These are phyloP conservation scores for Termitomyces sp. DNA, from an alignment of 768 basidiomycete species.

Conservation along the genomic window DNA sequence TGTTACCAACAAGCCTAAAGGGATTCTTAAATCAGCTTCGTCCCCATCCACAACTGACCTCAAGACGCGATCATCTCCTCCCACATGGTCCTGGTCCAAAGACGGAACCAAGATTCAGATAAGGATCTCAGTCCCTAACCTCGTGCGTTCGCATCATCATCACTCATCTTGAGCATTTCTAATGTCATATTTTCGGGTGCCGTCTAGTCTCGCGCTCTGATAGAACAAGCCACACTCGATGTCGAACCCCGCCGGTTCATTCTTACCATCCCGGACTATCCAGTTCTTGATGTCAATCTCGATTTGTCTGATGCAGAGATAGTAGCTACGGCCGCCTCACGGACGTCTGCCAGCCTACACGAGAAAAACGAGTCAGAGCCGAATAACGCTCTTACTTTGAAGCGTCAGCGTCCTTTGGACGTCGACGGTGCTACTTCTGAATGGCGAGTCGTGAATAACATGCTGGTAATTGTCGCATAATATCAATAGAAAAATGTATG, in stretches of 20 bases:
- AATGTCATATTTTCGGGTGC: no score
- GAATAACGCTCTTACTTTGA: constrained; percentile 40
- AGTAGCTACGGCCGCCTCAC: constrained; percentile 17
- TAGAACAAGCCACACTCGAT: constrained; percentile 53
- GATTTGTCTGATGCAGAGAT: constrained; percentile 54
- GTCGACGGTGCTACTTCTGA: constrained; percentile 63
- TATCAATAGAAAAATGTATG: background rate
- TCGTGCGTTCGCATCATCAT: constrained; percentile 39
- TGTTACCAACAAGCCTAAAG: constrained; percentile 24
- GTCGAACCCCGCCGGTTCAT: constrained; percentile 60
- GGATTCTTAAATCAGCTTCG: constrained; percentile 37
- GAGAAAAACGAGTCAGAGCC: constrained; percentile 24
- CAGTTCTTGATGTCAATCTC: constrained; percentile 56
- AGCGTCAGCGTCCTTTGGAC: constrained; percentile 54
- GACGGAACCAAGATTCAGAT: constrained; percentile 40
- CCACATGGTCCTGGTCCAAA: constrained; percentile 54
- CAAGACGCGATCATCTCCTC: background rate
- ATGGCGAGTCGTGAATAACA: constrained; percentile 57
- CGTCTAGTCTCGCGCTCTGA: constrained; percentile 40
- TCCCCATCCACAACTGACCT: background rate
- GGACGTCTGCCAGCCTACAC: constrained; percentile 11
- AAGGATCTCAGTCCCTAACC: constrained; percentile 46
- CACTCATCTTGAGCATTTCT: background rate
- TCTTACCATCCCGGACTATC: constrained; percentile 43
- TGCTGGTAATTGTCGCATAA: constrained; percentile 42